Evolutionary conservation across 495 filamentous ascomycete genomes (phyloP).

Genomic region (Cetradonia linearis): DNA sequence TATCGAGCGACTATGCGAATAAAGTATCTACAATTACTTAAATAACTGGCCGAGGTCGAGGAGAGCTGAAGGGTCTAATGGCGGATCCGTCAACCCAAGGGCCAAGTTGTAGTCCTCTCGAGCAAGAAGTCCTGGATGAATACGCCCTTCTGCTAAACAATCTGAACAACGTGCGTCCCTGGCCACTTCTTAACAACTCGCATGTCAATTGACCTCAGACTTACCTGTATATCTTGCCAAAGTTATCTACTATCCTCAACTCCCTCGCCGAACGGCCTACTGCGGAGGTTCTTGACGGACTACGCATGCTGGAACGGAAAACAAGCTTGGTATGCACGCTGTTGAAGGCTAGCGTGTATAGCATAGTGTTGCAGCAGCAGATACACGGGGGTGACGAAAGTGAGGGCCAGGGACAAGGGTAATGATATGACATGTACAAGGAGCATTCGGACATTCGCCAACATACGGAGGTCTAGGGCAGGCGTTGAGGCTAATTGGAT

Average conservation of each 20-base stretch:
- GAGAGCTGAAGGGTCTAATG: slow-evolving; percentile 7
- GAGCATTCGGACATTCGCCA: background rate
- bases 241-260: slow-evolving; percentile 55
- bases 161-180: slow-evolving; percentile 64
- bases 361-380: slow-evolving; percentile 95
- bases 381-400: slow-evolving; percentile 43
- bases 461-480: background rate
- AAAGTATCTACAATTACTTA: background rate
- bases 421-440: background rate
- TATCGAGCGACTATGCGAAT: background rate
- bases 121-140: slow-evolving; percentile 91
- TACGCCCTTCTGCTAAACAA: slow-evolving; percentile 81
- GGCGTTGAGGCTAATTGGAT: background rate
- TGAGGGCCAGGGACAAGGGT: slow-evolving; percentile 23
- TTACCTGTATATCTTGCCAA: slow-evolving; percentile 14
- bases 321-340: slow-evolving; percentile 88
- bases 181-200: background rate
- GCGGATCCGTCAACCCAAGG: slow-evolving; percentile 1
- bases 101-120: slow-evolving; percentile 53
- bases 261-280: slow-evolving; percentile 52
- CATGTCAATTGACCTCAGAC: background rate
- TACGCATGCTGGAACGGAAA: slow-evolving; percentile 84
- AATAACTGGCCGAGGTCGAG: background rate
- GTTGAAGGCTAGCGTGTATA: slow-evolving; percentile 95
- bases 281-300: slow-evolving; percentile 66